Base-by-base conservation (phyloP, 2,329 filamentous ascomycete species). In the Aspergillus sojae region DNA sequence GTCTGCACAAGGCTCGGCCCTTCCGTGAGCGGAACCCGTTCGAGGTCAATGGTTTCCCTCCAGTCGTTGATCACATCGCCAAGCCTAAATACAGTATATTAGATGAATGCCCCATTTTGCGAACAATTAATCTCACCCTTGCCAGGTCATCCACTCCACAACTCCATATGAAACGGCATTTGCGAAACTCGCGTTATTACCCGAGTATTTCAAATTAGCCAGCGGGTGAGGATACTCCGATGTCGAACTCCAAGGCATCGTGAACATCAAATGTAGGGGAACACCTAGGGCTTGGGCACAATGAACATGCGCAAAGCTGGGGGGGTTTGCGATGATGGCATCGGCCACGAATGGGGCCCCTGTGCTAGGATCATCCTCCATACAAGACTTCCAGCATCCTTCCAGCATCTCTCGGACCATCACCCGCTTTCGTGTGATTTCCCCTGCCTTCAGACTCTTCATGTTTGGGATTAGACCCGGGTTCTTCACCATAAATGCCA, bases 241-340 rank as follows among this genome's bases (percentile, higher is more conserved):
- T 2, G 83, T 84, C 5, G 70, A 73, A 28, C 71, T 79, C 79
- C 81, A 86, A 4, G 83, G 83, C 83, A 85, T 86, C 14, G 78
- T 85, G 64, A 84, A 83, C 66, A 86, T 80, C 65, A 86, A 75
- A 65, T 85, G 83, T 5, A 86, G 67, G 2, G 84, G 83, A 10
- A 85, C 78, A 0, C 77, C 77, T 12, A 86, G 73, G 39, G 78
- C 80, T 67, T 86, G 77, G 0, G 84, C 83, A 67, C 83, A 85
- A 63, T 84, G 83, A 4, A 85, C 76, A 69, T 86, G 84, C 0
- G 82, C 83, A 73, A 84, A 83, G 2, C 79, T 82, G 0, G 83
- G 83, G 0, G 84, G 84, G 56, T 86, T 86, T 1, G 84, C 84
- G 60, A 86, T 85, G 50, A 86, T 86, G 3, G 79, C 79, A 57